Evolutionary conservation across 306 rosid genomes (phyloP).

Genomic region (Medicago ruthenica): DNA sequence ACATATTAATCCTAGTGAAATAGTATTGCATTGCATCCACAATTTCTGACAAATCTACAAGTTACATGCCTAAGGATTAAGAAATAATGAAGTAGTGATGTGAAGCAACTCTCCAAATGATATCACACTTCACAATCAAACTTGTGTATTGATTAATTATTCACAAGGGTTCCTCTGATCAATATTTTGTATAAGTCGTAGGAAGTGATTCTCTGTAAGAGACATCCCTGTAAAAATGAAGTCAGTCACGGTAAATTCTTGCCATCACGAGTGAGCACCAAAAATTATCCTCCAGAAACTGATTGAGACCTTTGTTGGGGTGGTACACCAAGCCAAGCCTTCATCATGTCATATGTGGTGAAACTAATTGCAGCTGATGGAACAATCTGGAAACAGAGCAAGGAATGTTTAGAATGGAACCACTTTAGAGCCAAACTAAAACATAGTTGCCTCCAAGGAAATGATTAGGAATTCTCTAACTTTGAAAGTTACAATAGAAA

Average conservation of each 20-base stretch:
- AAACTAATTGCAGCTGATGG: constrained; percentile 95
- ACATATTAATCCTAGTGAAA: background rate
- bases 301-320: constrained; percentile 73
- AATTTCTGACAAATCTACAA: constrained; percentile 20
- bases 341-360: constrained; percentile 80
- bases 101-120: constrained; percentile 6
- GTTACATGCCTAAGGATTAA: constrained; percentile 7
- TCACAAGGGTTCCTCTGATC: constrained; percentile 36
- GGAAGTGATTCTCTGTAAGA: constrained; percentile 7
- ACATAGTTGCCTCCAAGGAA: background rate
- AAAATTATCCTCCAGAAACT: constrained; percentile 50
- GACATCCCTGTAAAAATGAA: constrained; percentile 28
- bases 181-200: constrained; percentile 4
- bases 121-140: constrained; percentile 13
- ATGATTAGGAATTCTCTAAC: no score
- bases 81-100: constrained; percentile 6
- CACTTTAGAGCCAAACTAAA: constrained; percentile 13
- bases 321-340: constrained; percentile 76
- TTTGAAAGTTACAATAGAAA: background rate
- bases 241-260: constrained; percentile 12
- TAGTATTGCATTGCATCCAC: constrained; percentile 1
- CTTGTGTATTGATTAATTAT: constrained; percentile 1
- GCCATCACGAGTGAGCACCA: constrained; percentile 10
- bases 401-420: constrained; percentile 9
- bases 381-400: constrained; percentile 70